phyloP scores from a whole-genome alignment of 441 rosid genomes.

The Euphorbia corollata region DNA sequence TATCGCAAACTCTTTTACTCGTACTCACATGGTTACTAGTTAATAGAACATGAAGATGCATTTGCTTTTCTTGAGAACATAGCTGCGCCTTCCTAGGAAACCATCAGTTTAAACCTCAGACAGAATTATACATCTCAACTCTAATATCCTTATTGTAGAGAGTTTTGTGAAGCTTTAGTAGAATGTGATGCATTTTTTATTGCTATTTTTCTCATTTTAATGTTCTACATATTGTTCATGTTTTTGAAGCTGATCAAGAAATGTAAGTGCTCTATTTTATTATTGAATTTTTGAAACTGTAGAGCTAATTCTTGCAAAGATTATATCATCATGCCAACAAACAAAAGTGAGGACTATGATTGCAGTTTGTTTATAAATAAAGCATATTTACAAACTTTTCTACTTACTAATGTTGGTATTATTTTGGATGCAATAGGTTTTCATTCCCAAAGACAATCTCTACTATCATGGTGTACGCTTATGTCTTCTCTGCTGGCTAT shows the following conservation, averaged over 20 bases:
- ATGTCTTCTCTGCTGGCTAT: slow-evolving; percentile 34
- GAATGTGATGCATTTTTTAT: neutral
- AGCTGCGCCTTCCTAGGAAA: neutral
- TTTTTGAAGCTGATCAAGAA: neutral
- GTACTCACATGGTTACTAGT: neutral
- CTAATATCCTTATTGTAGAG: neutral
- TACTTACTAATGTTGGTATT: neutral
- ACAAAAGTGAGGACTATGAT: neutral
- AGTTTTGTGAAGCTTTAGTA: neutral
- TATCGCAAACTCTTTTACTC: neutral
- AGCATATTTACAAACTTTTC: neutral
- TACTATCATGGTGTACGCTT: slow-evolving; percentile 33
- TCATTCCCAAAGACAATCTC: slow-evolving; percentile 30
- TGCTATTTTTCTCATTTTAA: no score
- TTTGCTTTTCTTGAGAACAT: neutral
- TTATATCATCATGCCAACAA: neutral
- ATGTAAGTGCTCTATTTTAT: neutral
- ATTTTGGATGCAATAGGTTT: slow-evolving; percentile 24
- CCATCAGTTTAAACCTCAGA: neutral
- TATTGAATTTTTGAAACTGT: neutral
- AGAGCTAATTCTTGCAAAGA: neutral
- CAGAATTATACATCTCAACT: neutral
- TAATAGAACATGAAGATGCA: neutral
- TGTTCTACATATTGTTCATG: no score
- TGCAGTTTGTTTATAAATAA: neutral